phyloP scores from a whole-genome alignment of 192 early-diverging fungal species.

The Mortierella hygrophila region DNA sequence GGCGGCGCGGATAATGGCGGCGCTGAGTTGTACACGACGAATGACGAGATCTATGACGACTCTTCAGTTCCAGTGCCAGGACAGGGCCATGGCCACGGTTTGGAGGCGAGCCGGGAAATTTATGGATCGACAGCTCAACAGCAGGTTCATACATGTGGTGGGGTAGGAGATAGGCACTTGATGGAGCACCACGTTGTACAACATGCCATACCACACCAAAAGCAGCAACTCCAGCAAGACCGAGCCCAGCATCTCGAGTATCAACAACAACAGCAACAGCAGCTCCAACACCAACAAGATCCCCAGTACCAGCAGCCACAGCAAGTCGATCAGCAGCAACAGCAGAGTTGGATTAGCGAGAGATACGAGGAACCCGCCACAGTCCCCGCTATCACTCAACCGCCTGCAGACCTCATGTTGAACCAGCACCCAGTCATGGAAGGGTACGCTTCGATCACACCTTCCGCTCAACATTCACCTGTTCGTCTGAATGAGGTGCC shows the following conservation, averaged over 20 bases:
- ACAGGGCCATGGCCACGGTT: neutral
- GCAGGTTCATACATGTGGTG: neutral
- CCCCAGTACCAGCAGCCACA: slow-evolving; percentile 5
- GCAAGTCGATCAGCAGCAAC: neutral
- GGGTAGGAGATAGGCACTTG: neutral
- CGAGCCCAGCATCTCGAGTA: neutral
- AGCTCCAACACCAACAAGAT: neutral
- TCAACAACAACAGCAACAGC: neutral
- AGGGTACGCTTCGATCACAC: neutral
- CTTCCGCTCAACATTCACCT: neutral
- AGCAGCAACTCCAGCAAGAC: slow-evolving; percentile 6
- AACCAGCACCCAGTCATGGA: neutral
- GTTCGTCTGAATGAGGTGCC: neutral
- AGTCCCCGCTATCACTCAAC: neutral
- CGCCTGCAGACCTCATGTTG: neutral
- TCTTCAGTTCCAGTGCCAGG: neutral
- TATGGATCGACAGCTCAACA: neutral
- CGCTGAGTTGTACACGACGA: neutral
- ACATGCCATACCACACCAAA: neutral
- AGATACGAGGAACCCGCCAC: neutral
- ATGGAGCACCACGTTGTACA: neutral
- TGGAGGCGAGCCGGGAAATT: neutral
- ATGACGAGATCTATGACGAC: neutral
- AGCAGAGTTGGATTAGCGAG: neutral
- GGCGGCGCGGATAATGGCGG: neutral